Percentiles rank a stretch among this genome's conserved stretches.
Evolutionary conservation across 306 rosid species (phyloP).

Genomic region (Ziziphus jujuba): DNA sequence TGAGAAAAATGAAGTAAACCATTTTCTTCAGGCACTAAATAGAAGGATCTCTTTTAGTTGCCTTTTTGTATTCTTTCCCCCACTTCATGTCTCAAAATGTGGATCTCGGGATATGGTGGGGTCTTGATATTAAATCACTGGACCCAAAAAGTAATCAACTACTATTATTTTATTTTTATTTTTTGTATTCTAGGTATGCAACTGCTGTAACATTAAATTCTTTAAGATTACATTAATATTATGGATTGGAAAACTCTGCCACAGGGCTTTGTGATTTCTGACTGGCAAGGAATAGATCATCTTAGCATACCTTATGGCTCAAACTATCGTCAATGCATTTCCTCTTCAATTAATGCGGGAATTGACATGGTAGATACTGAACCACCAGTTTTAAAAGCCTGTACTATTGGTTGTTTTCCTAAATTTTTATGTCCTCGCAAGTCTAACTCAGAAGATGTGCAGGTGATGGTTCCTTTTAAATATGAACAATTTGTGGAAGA

Average conservation of each 20-base stretch:
- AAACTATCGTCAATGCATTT: constrained; percentile 62
- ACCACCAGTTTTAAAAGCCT: constrained; percentile 15
- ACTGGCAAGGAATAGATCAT: constrained; percentile 77
- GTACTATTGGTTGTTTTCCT: background rate
- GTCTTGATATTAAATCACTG: too few relatives aligned
- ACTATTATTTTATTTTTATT: constrained; percentile 12
- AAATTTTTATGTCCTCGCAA: constrained; percentile 6
- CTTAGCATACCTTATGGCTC: constrained; percentile 60
- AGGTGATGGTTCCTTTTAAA: constrained; percentile 79
- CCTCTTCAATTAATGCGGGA: constrained; percentile 69
- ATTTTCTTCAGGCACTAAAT: too few relatives aligned
- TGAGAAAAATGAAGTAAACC: too few relatives aligned
- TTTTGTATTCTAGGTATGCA: constrained; percentile 11
- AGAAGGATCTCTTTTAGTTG: too few relatives aligned
- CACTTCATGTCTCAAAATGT: too few relatives aligned
- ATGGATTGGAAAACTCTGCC: constrained; percentile 19
- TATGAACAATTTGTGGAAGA: constrained; percentile 48
- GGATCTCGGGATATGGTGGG: too few relatives aligned
- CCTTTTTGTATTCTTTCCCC: too few relatives aligned
- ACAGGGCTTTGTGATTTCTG: constrained; percentile 87
- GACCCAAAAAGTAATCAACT: background rate
- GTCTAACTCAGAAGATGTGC: constrained; percentile 27
- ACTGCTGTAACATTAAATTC: background rate
- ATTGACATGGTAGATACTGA: constrained; percentile 69
- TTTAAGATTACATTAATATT: constrained; percentile 5